These are phyloP conservation scores for Hirschfeldia incana DNA, from an alignment of 345 rosid genomes.

Conservation along the genomic window DNA sequence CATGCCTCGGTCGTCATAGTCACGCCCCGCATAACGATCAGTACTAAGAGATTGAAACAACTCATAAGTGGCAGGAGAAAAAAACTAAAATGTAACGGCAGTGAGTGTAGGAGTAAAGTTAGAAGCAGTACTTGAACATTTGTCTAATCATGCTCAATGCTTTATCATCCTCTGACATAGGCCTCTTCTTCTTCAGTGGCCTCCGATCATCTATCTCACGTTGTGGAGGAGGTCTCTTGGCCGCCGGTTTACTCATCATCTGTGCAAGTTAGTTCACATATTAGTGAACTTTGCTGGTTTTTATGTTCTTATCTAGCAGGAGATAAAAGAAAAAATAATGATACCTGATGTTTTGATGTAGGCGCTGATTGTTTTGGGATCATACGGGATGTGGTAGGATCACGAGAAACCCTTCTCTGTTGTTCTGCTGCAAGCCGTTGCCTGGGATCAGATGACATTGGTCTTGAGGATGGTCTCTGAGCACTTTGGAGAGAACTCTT, in stretches of 20 bases:
- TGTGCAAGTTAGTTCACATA: constrained; percentile 18
- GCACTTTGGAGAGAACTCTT: constrained; percentile 42
- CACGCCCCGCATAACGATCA: constrained; percentile 30
- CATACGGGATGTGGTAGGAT: constrained; percentile 41
- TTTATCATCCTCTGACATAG: constrained; percentile 40
- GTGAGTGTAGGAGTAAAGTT: not conserved
- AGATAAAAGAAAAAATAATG: not conserved
- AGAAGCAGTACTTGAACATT: constrained; percentile 52
- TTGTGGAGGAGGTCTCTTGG: constrained; percentile 45
- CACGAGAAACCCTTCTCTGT: constrained; percentile 50
- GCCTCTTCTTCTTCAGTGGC: constrained; percentile 58
- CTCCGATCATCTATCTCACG: constrained; percentile 41
- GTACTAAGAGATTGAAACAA: constrained; percentile 14
- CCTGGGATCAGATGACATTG: constrained; percentile 48
- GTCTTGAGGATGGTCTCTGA: constrained; percentile 50
- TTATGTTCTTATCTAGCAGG: not conserved
- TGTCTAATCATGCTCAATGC: constrained; percentile 58
- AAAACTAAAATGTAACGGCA: not conserved
- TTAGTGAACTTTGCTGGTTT: constrained; percentile 2
- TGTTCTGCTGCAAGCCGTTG: constrained; percentile 52
- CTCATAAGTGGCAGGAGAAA: not conserved
- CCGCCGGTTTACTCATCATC: constrained; percentile 51
- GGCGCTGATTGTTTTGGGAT: constrained; percentile 48
- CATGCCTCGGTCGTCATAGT: constrained; percentile 70
- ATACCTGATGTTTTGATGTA: constrained; percentile 55